Base-by-base conservation (phyloP, 2,329 filamentous ascomycete species). In the Scedosporium apiospermum region DNA sequence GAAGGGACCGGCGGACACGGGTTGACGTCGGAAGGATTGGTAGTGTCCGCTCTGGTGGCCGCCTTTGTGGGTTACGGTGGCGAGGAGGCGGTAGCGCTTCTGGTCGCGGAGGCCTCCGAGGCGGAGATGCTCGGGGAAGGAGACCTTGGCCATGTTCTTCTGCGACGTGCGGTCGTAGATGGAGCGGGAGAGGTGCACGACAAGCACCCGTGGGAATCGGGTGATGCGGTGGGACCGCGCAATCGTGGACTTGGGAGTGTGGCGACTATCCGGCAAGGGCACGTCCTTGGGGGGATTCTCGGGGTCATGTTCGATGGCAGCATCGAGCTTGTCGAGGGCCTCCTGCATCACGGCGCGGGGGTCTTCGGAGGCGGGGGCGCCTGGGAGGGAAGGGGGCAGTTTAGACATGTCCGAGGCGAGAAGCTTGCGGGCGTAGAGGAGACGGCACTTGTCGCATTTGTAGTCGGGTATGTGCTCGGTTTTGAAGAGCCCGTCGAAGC, bases 41-140 rank as follows among this genome's bases (percentile, higher is more conserved):
- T 99, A 99, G 72, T 99, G 95, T 0, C 95, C 95, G 69, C 92
- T 96, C 71, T 96, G 88, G 72, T 99, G 95, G 65, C 90, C 96
- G 44, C 95, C 95, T 70, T 96, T 96, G 72, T 99, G 95, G 23
- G 91, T 96, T 42, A 99, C 91, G 42, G 96, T 85, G 12, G 89
- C 91, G 0, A 96, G 82, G 4, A 99, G 80, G 69, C 88, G 91
- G 75, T 97, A 99, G 71, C 84, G 88, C 66, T 87, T 89, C 69
- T 89, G 87, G 63, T 89, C 83, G 53, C 95, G 76, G 26, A 98
- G 78, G 0, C 91, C 87, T 1, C 95, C 95, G 3, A 99, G 78
- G 0, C 90, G 85, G 2, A 99, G 75, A n/a, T 83, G 82, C 73
- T 98, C 93, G 0, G 93, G 93, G 69, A 98, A 99, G 0, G 89